A percentile compares a stretch with the other conserved stretches of the same genome.
phyloP scores from a whole-genome alignment of 208 protist species.

The Trypanosoma boissoni region DNA sequence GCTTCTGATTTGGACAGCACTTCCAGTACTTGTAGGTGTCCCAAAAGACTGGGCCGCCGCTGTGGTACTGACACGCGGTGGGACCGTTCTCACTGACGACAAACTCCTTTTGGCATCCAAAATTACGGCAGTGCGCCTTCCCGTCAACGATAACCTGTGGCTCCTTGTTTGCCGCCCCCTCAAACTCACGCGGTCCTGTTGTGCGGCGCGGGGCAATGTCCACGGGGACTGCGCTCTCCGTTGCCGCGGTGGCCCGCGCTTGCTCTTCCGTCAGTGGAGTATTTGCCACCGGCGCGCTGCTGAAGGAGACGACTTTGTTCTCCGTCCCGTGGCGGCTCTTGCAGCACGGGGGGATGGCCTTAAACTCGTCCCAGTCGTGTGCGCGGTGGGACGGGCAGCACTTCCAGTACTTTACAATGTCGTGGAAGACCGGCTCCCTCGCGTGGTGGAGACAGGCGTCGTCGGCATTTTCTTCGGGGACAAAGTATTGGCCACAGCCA shows the following conservation, averaged over 20 bases:
- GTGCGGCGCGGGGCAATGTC: conserved; percentile 13
- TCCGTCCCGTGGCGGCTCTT: conserved; percentile 47
- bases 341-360: conserved; percentile 60
- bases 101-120: conserved; percentile 75
- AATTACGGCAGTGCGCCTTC: conserved; percentile 78
- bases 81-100: conserved; percentile 69
- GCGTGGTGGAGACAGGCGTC: conserved; percentile 59
- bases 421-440: conserved; percentile 77
- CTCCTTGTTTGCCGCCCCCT: conserved; percentile 39
- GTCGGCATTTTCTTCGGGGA: conserved; percentile 69
- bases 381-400: conserved; percentile 72
- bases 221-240: background rate
- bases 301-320: conserved; percentile 49
- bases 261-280: conserved; percentile 42
- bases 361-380: conserved; percentile 83
- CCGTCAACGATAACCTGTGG: conserved; percentile 74
- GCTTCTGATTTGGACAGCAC: conserved; percentile 82
- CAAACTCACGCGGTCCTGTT: conserved; percentile 75
- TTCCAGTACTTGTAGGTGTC: conserved; percentile 91
- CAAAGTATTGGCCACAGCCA: conserved; percentile 72
- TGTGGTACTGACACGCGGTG: conserved; percentile 64
- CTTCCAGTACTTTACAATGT: conserved; percentile 80
- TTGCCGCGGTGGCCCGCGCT: conserved; percentile 5
- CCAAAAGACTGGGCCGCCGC: conserved; percentile 78
- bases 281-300: conserved; percentile 43